Percentiles rank a stretch among this genome's conserved stretches.
Conservation (phyloP, 306 rosid genomes). For the Quercus dentata region DNA sequence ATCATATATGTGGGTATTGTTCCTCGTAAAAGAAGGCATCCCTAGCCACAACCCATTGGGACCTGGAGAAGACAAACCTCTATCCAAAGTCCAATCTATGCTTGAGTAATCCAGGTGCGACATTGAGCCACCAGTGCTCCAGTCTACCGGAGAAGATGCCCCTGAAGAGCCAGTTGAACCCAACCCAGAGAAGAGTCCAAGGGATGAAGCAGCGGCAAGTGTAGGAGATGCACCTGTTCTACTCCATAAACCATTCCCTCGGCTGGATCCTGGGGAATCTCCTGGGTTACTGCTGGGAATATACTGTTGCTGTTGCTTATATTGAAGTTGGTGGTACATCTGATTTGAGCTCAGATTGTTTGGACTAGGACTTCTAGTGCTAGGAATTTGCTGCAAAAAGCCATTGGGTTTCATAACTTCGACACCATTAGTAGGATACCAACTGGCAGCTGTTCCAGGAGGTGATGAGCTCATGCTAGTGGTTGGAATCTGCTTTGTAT, state of each 20-base stretch:
- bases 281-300: constrained; percentile 48
- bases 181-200: constrained; percentile 86
- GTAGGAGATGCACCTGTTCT: constrained; percentile 62
- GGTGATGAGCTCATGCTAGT: constrained; percentile 75
- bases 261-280: constrained; percentile 52
- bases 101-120: constrained; percentile 63
- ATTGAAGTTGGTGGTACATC: constrained; percentile 73
- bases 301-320: constrained; percentile 64
- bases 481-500: constrained; percentile 57
- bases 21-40: constrained; percentile 56
- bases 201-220: constrained; percentile 83
- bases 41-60: constrained; percentile 71
- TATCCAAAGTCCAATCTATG: constrained; percentile 93
- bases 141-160: constrained; percentile 74
- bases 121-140: constrained; percentile 75
- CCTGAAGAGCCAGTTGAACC: constrained; percentile 79
- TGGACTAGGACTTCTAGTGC: constrained; percentile 50
- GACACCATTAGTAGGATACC: constrained; percentile 60
- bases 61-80: constrained; percentile 48
- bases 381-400: constrained; percentile 59
- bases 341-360: constrained; percentile 60
- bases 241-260: constrained; percentile 62
- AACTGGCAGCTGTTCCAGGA: constrained; percentile 54
- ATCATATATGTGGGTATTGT: constrained; percentile 44
- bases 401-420: constrained; percentile 62